Base-by-base conservation (phyloP, 805 yeast genomes). In the Metahyphopichia silvanorum region DNA sequence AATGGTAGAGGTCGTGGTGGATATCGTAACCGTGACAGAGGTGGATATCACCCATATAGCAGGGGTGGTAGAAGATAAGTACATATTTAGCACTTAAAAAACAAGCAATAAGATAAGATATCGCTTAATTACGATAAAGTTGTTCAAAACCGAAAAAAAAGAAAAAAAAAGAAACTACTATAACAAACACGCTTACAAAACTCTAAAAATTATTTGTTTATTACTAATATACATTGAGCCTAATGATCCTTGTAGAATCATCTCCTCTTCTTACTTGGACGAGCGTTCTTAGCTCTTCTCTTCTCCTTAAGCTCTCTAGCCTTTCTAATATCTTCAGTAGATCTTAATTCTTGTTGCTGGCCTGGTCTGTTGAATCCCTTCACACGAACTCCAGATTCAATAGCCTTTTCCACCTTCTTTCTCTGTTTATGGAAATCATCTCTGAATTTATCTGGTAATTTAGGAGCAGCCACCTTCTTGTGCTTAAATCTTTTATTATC, bases 361-460 rank as follows among this genome's bases (percentile, higher is more conserved):
- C 71, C 74, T 4, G 71, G 67, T 37, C 49, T 63, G 35, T 75
- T 74, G 44, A 55, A 68, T 7, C 93, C 94, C 64, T 82, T 86
- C 33, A 87, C 86, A 6, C 57, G 54, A 19, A 76, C 55, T 29
- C 97, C 97, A 30, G 77, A 66, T 7, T 81, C 95, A 37, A 80
- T 50, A 3, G 98, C 98, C 46, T 76, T 77, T 33, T 76, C 77
- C 30, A 86, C 91, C 63, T 84, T 82, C 66, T 79, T 79, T 76
- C 84, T 79, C 56, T 91, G 96, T 43, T 70, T 70, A 38, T 78
- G 73, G 62, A 76, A 93, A 60, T 93, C 89, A 52, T 89, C 96
- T 63, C 98, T 78, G 46, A 68, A 78, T 60, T 76, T 87, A 51
- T 88, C 97, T n/a, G 98, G 96, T 25, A 81, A 62, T 53, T 79